Evolutionary conservation across 352 stramenopile species (phyloP), one percentile per base, ranked within the genome.

Genomic region (Albugo candida): DNA sequence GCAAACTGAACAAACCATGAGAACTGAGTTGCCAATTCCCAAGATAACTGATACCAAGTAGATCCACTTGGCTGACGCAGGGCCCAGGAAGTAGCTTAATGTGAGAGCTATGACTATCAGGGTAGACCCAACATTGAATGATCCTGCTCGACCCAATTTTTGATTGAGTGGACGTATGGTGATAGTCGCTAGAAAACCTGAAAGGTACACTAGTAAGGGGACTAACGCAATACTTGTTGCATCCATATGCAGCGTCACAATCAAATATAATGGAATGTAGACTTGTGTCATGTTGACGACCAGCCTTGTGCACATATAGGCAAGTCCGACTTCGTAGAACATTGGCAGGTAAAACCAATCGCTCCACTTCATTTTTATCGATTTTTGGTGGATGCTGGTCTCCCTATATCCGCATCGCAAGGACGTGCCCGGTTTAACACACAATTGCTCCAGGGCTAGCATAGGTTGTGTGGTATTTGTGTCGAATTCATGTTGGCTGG

Each of bases 281-380:
- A 88, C 74, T 41, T 91, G 78, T 14, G 75, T 87, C 20, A 88
- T 60, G 53, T 91, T 91, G 16, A 91, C 72, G 41, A 85, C 77
- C 13, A 91, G 60, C 16, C 78, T 59, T 20, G 78, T 91, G 56
- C 78, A 91, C 78, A 91, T 91, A 67, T 91, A 91, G 13, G 83
- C 72, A 10, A 86, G 38, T 19, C 78, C 78, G 13, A 91, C 78
- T 47, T 84, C 70, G 59, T 91, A 91, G 35, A 91, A 91, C 75
- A 88, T 87, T 21, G 55, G 57, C 13, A 83, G 45, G 18, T 64
- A 60, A 48, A 89, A 89, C 76, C 76, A 89, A 43, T 54, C 59
- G 45, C 65, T 72, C 76, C 76, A 89, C 5, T 60, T 79, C 69
- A 84, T 83, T 19, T 24, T 8, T 24, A 8, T 24, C 20, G 17